Base-by-base conservation (phyloP, 768 basidiomycete genomes). In the Trametes gibbosa region DNA sequence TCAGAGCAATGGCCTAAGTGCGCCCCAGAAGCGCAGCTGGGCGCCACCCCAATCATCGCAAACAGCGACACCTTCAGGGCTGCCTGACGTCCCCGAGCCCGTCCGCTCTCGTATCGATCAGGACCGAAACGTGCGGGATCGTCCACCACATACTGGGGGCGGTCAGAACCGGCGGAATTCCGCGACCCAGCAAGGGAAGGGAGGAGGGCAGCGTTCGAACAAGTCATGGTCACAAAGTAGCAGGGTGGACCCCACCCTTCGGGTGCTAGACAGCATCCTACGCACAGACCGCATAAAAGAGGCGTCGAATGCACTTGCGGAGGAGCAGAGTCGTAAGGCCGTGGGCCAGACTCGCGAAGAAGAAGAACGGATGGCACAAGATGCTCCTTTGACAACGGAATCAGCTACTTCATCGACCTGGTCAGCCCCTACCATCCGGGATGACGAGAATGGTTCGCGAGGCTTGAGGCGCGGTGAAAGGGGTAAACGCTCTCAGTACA, bases 401-500 rank as follows among this genome's bases (percentile, higher is more conserved):
- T 6, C 34, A n/a, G 34, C 35, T 32, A 19, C 50, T 8, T 39
- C 37, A 17, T 23, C 16, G 25, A 42, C 19, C 12, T 61, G 53
- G 59, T 17, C 48, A 9, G 35, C 41, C 19, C 7, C 49, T 10
- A 45, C 58, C 3, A 32, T 32, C 16, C 41, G 25, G 2, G 50
- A 48, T 1, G 60, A 51, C 13, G 35, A 25, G 2, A 17, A 19
- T 14, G 16, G 9, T 4, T 49, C 29, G 2, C 49, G 50, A 23
- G 47, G 24, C 4, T 42, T 40, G 1, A 25, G 32, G 4, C 52
- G 59, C 12, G 35, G 52, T 25, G 40, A 50, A 21, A 13, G 58
- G 37, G 27, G 45, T 14, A 60, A 50, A 25, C 58, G 62, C 35
- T 42, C 54, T 24, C 56, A 51, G 25, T 66, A 52, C 59, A 69